phyloP scores from a whole-genome alignment of 305 asterid genomes.

The Fraxinus sp. region DNA sequence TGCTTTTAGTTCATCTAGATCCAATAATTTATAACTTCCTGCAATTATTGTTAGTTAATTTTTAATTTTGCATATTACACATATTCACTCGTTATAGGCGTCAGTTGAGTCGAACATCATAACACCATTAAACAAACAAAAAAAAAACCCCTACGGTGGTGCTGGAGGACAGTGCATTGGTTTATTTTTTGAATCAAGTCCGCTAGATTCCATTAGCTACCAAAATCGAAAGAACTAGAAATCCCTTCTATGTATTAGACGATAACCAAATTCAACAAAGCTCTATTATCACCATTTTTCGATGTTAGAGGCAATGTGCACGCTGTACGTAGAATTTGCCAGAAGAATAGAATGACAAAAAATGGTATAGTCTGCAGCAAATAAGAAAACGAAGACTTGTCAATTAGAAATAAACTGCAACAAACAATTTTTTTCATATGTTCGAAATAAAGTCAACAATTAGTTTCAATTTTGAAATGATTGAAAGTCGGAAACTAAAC shows the following conservation, averaged over 20 bases:
- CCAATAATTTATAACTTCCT: too few species aligned
- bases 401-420: neutral
- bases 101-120: too few species aligned
- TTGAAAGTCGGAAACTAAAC: too few species aligned
- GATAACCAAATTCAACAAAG: neutral
- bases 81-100: too few species aligned
- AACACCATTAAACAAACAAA: slow-evolving; percentile 58
- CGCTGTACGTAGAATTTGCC: neutral
- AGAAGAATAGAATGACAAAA: neutral
- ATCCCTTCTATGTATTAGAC: neutral
- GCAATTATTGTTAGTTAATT: too few species aligned
- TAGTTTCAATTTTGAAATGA: too few species aligned
- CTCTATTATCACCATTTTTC: neutral
- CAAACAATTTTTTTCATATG: too few species aligned
- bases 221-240: neutral
- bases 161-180: slow-evolving; percentile 55
- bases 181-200: neutral
- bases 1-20: too few species aligned
- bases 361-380: neutral
- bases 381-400: neutral
- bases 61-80: too few species aligned
- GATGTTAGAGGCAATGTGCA: neutral
- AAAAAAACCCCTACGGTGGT: slow-evolving; percentile 48
- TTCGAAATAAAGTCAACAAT: too few species aligned
- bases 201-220: neutral